Base-by-base conservation (phyloP, 1,139 yeast species). In the Scheffersomyces illinoinensis region DNA sequence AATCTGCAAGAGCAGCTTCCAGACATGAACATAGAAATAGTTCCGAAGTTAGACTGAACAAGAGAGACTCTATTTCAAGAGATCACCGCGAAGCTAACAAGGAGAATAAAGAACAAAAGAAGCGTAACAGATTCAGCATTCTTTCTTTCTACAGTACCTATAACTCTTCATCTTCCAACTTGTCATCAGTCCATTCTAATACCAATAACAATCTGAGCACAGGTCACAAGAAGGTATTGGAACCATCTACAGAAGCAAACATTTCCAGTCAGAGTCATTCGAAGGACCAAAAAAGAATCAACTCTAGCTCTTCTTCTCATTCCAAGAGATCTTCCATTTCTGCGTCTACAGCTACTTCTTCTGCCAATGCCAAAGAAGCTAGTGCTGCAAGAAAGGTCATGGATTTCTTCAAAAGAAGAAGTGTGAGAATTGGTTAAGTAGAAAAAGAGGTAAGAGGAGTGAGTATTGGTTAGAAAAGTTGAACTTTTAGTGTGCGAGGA, bases 361-460 rank as follows among this genome's bases (percentile, higher is more conserved):
- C 71, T 61, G 70, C 66, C 60, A 70, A 66, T 61, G 76, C 74
- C 65, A 84, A 82, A 63, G 89, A 86, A 65, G 86, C 87, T 47
- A 87, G 93, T 57, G 89, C 93, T 2, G 91, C 93, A 17, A 85
- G 87, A 68, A 88, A 87, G 67, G 93, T 90, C 26, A 86, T 90
- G 85, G 93, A 90, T 71, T 90, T 90, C 71, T 89, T 90, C 76
- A 89, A 89, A 71, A 84, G 95, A 73, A 85, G 92, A 75, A 89
- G 93, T 71, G 85, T 85, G 17, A 68, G 80, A 61, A 74, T 78
- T 24, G 63, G 60, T 26, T 62, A 52, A 58, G 51, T 8, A 24
- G 24, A 48, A 48, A 20, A 48, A 20, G 51, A 33, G 5, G 17
- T 10, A 33, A 14, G 17, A 33, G 5, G 43, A 33, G 43, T 10